Base-by-base conservation (phyloP, 768 basidiomycete species). In the Coprinopsis marcescibilis region DNA sequence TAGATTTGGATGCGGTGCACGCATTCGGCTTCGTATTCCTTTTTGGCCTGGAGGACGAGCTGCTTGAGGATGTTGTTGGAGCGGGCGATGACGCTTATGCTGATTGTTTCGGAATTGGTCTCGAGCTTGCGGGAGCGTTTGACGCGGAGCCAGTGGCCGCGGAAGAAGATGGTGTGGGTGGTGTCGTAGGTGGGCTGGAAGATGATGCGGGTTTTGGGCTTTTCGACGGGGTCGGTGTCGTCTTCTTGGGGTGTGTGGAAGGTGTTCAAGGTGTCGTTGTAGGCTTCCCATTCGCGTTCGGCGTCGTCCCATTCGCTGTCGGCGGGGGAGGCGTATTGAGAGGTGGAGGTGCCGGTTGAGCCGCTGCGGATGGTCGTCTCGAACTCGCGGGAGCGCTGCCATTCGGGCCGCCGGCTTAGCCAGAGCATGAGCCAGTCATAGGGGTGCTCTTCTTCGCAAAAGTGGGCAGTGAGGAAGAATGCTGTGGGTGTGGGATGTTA, bases 351-450 rank as follows among this genome's bases (percentile, higher is more conserved):
- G 43, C 75, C 71, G 50, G 77, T 71, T 2, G 79, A 80, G 14
- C 79, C 71, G 0, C 82, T 76, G 29, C 88, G 78, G 11, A 88
- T 90, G 14, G 89, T 91, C 0, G 88, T 89, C 67, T 91, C 89
- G 51, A 91, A 89, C 65, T 91, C 89, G 47, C 89, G 79, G 6
- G 88, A 89, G 30, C 87, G 83, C 58, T 90, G 88, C 88, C 88
- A 90, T 64, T 90, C 88, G 33, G 88, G 70, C 20, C 85, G 76
- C 43, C 86, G 81, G 34, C 86, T 86, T 40, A 91, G 78, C 88
- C 88, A 91, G 25, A 89, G 75, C 85, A 90, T 90, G 43, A 91
- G 75, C 88, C 88, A 91, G 65, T 91, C 88, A 55, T 89, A 91
- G 3, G 88, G 89, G 53, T 86, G 86, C 60, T 91, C 89, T 64